Evolutionary conservation across 352 stramenopile species (phyloP).

Genomic region (Phytophthora pinifolia): DNA sequence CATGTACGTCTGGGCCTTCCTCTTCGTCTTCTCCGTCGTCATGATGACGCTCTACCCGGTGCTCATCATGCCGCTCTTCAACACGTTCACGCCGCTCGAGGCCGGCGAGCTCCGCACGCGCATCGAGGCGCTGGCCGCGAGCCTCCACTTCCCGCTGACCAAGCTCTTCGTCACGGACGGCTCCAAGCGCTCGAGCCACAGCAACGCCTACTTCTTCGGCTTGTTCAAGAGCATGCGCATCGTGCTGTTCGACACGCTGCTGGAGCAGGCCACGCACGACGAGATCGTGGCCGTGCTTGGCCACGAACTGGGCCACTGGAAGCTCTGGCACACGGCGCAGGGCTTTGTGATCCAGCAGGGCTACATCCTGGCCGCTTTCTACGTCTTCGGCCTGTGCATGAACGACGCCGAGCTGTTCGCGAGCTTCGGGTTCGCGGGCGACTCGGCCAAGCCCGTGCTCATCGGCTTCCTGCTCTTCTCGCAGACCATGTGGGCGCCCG

Average conservation of each 20-base stretch:
- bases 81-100: conserved; percentile 92
- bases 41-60: conserved; percentile 97
- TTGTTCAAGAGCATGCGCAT: conserved; percentile 97
- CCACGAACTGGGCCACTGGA: conserved; percentile 97
- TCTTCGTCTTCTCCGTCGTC: conserved; percentile 92
- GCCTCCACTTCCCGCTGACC: conserved; percentile 94
- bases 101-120: conserved; percentile 88
- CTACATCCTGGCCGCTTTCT: conserved; percentile 73
- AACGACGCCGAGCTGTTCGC: conserved; percentile 72
- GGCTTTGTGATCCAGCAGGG: conserved; percentile 94
- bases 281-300: conserved; percentile 97
- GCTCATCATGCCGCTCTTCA: conserved; percentile 98
- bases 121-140: conserved; percentile 92
- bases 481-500: conserved; percentile 74
- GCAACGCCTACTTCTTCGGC: conserved; percentile 91
- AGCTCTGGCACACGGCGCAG: conserved; percentile 93
- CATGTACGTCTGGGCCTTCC: conserved; percentile 95
- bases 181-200: conserved; percentile 94
- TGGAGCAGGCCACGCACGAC: conserved; percentile 91
- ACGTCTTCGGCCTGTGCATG: conserved; percentile 84
- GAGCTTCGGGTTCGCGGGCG: conserved; percentile 72
- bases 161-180: conserved; percentile 98
- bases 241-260: conserved; percentile 97
- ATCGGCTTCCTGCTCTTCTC: conserved; percentile 88
- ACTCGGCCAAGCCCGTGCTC: conserved; percentile 54